Evolutionary conservation across 345 rosid species (phyloP), one percentile per base, ranked within the genome.

Genomic region (Aurinia saxatilis): DNA sequence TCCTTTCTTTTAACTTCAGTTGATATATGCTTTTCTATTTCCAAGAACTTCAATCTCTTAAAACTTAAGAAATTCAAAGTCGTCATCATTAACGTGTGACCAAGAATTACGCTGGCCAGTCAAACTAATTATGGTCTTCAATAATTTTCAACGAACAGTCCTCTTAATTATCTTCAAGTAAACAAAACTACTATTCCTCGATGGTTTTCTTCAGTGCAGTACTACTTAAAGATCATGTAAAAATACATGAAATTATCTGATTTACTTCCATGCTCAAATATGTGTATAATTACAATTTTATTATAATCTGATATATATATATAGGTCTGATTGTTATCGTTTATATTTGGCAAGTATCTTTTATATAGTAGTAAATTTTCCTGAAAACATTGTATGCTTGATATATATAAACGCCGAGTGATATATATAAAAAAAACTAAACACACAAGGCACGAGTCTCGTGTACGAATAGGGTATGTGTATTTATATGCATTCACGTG

Each of bases 401-500:
- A n/a, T n/a, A n/a, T n/a, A n/a, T n/a, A n/a, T n/a, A n/a, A n/a
- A n/a, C n/a, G n/a, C n/a, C n/a, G n/a, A n/a, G n/a, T n/a, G n/a
- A n/a, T n/a, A n/a, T 49, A 13, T 42, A 25, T 8, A 16, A 16
- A 14, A 17, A 42, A 31, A 13, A 56, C n/a, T 45, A 48, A 49
- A 58, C 36, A 60, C 44, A 31, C 31, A 37, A 61, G 58, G 52
- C 48, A 19, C 45, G 45, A 57, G 45, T 62, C 72, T 50, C 72
- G 72, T 71, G 83, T 73, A 63, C 64, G 75, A 60, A 70, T 34
- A 47, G 63, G 69, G 49, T 50, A 59, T 70, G 70, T 51, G 76
- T 77, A 81, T 83, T 77, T 61, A 76, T 79, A 78, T 71, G 66
- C 59, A 78, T 78, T 90, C 95, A 84, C 95, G 92, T 83, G 97